Conservation (phyloP, 2,329 filamentous ascomycete genomes). For the Lachnellula occidentalis region DNA sequence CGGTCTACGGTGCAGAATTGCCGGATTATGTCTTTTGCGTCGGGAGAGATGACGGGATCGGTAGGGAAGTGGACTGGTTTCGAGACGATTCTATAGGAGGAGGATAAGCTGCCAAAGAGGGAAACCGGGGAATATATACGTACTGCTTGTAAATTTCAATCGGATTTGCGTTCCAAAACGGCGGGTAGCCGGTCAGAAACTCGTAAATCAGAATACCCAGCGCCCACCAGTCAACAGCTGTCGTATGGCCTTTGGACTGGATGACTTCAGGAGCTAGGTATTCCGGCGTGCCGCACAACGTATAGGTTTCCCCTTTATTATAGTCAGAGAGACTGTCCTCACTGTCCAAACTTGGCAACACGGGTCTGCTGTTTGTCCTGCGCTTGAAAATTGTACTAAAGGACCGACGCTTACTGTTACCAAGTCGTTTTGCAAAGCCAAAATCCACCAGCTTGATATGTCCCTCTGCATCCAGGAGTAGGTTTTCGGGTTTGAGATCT, state of each 20-base stretch:
- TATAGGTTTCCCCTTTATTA: constrained; percentile 64
- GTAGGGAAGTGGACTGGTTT: constrained; percentile 35
- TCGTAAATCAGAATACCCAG: constrained; percentile 80
- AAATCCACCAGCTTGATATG: constrained; percentile 83
- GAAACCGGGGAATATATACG: constrained; percentile 25
- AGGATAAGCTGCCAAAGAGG: constrained; percentile 23
- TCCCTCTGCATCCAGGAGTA: constrained; percentile 69
- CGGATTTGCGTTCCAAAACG: constrained; percentile 82
- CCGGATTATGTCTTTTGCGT: constrained; percentile 69
- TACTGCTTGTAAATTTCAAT: constrained; percentile 82
- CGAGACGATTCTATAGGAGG: constrained; percentile 42
- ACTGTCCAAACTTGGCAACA: not conserved
- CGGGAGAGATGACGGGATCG: constrained; percentile 56
- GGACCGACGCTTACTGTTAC: constrained; percentile 41
- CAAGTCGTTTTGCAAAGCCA: constrained; percentile 76
- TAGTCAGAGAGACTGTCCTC: constrained; percentile 6
- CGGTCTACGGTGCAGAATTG: constrained; percentile 75
- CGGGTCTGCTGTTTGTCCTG: not conserved
- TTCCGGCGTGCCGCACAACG: constrained; percentile 76
- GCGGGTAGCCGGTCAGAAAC: constrained; percentile 78
- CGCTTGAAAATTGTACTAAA: not conserved
- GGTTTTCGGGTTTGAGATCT: constrained; percentile 78
- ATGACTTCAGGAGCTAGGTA: constrained; percentile 83
- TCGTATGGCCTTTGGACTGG: constrained; percentile 70
- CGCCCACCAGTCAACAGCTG: constrained; percentile 83